These are phyloP conservation scores for Talaromyces sp. DNA, from an alignment of 2,329 filamentous ascomycete species.

Conservation along the genomic window DNA sequence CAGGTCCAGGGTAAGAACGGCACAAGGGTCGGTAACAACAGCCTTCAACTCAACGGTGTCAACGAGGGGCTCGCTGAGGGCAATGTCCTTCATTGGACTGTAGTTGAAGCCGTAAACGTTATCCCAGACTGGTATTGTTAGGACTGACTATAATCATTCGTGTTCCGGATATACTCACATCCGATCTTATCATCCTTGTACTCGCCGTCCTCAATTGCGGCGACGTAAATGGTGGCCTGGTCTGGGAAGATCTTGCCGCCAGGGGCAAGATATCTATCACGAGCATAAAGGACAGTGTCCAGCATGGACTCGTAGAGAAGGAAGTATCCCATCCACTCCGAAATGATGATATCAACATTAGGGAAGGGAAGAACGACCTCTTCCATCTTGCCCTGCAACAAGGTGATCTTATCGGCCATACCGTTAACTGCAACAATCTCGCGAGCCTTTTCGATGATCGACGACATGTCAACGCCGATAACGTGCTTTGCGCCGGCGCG, in stretches of 20 bases:
- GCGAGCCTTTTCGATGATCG: slow-evolving; percentile 96
- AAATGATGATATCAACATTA: slow-evolving; percentile 99
- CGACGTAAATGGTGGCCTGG: slow-evolving; percentile 96
- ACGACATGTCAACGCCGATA: slow-evolving; percentile 98
- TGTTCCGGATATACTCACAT: slow-evolving; percentile 58
- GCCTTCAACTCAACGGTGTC: slow-evolving; percentile 98
- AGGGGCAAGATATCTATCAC: slow-evolving; percentile 82
- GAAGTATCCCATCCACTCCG: slow-evolving; percentile 99
- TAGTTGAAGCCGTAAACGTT: slow-evolving; percentile 99
- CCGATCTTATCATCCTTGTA: slow-evolving; percentile 99
- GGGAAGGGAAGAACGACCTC: slow-evolving; percentile 89
- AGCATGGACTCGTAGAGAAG: slow-evolving; percentile 98
- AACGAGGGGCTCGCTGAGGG: slow-evolving; percentile 90
- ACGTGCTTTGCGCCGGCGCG: slow-evolving; percentile 97
- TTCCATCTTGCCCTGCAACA: slow-evolving; percentile 99
- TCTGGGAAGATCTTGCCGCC: slow-evolving; percentile 96
- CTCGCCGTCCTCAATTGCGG: slow-evolving; percentile 95
- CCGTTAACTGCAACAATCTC: slow-evolving; percentile 93
- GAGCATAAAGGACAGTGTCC: slow-evolving; percentile 93
- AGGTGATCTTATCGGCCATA: slow-evolving; percentile 90
- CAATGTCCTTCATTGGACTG: slow-evolving; percentile 85
- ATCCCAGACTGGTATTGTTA: slow-evolving; percentile 75
- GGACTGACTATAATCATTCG: slow-evolving; percentile 3
- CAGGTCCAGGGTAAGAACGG: slow-evolving; percentile 83
- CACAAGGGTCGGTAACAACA: slow-evolving; percentile 83